These are phyloP conservation scores for Allodekkera sacchari DNA, from an alignment of 805 yeast species.

Conservation along the genomic window DNA sequence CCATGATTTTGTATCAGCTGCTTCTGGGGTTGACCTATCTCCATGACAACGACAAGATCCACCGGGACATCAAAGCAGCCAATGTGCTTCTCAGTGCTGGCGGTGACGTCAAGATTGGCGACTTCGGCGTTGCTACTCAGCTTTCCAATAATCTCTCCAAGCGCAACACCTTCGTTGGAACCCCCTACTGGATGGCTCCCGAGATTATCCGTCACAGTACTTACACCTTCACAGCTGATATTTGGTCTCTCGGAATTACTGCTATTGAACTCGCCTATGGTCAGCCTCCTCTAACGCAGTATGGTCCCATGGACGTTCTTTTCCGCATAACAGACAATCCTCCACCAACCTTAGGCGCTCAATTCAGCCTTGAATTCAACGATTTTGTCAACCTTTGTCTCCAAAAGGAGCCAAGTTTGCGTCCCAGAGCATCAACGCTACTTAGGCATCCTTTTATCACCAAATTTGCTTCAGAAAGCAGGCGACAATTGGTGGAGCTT, in stretches of 20 bases:
- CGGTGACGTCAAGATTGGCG: slow-evolving; percentile 84
- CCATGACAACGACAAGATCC: slow-evolving; percentile 72
- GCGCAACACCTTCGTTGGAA: slow-evolving; percentile 20
- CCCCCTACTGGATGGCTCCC: slow-evolving; percentile 38
- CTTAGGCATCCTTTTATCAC: slow-evolving; percentile 56
- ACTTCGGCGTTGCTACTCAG: slow-evolving; percentile 92
- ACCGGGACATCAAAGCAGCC: slow-evolving; percentile 91
- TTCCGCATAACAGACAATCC: slow-evolving; percentile 40
- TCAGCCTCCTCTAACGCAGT: slow-evolving; percentile 57
- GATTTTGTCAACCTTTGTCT: slow-evolving; percentile 67
- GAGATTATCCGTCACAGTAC: slow-evolving; percentile 47
- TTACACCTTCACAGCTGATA: slow-evolving; percentile 64
- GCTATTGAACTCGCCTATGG: slow-evolving; percentile 66
- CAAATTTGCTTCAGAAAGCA: slow-evolving; percentile 27
- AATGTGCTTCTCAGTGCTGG: slow-evolving; percentile 63
- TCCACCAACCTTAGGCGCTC: slow-evolving; percentile 35
- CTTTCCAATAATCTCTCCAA: slow-evolving; percentile 48
- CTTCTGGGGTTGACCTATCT: slow-evolving; percentile 55
- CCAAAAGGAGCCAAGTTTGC: slow-evolving; percentile 53
- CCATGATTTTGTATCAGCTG: slow-evolving; percentile 45
- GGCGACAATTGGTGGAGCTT: slow-evolving; percentile 26
- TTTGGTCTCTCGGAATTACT: slow-evolving; percentile 78
- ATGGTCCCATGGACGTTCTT: slow-evolving; percentile 48
- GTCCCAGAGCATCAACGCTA: slow-evolving; percentile 60
- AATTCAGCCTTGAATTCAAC: slow-evolving; percentile 36